Evolutionary conservation across 2,329 filamentous ascomycete species (phyloP).

Genomic region (Amauroascus verrucosus): DNA sequence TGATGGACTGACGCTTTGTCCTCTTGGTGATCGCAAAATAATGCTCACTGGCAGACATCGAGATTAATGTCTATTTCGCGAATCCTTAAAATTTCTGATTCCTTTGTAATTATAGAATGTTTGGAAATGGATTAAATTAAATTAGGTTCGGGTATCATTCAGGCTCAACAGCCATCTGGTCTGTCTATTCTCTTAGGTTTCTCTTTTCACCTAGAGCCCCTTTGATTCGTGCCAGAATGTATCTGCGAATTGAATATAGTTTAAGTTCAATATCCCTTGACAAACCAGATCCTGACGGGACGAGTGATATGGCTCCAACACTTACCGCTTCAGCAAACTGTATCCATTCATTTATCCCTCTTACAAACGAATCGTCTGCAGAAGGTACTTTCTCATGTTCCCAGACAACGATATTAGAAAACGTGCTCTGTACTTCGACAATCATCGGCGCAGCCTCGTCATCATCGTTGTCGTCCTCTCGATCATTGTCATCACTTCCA

Average conservation of each 20-base stretch:
- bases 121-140: neutral
- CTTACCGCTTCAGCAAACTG: constrained; percentile 58
- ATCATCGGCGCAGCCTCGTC: constrained; percentile 43
- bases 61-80: neutral
- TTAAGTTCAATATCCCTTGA: neutral
- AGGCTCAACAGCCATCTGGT: neutral
- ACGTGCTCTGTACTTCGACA: constrained; percentile 55
- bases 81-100: neutral
- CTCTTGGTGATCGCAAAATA: neutral
- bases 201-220: neutral
- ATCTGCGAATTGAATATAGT: constrained; percentile 5
- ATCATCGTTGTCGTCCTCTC: constrained; percentile 38
- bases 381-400: constrained; percentile 61
- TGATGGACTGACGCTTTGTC: neutral
- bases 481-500: constrained; percentile 28
- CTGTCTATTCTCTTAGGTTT: neutral
- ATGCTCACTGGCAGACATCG: neutral
- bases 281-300: neutral
- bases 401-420: constrained; percentile 74
- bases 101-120: neutral
- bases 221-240: constrained; percentile 2
- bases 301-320: constrained; percentile 9
- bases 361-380: constrained; percentile 58
- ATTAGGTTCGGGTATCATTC: constrained; percentile 1
- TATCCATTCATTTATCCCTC: constrained; percentile 72